Base-by-base conservation (phyloP, 2,329 filamentous ascomycete species). In the Sporothrix phasma region DNA sequence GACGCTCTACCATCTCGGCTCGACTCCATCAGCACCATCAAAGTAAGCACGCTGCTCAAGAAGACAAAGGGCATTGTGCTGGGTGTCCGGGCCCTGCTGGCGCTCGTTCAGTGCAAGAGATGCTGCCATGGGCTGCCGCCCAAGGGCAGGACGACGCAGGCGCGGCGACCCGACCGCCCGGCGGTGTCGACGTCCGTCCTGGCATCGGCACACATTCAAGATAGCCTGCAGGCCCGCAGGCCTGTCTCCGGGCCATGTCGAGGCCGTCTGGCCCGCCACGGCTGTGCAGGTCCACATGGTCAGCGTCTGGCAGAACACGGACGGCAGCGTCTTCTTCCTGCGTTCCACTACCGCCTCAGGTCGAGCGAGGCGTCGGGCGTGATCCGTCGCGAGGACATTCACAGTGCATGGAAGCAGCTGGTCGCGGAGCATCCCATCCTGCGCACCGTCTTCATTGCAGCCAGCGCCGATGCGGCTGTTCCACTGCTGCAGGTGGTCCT, bases 1-100 rank as follows among this genome's bases (percentile, higher is more conserved):
- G 60, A 90, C 82, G 0, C 82, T 96, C 13, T 96, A 94, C 73
- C 87, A 94, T 67, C 80, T 97, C 1, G 92, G 92, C 83, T 97
- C 1, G 92, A 97, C 72, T 97, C 92, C 0, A 96, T 97, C 73
- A 93, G 88, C 67, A 88, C 91, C 1, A 94, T 97, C 76, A 95
- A 94, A 70, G 85, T 92, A 3, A 85, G 86, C 8, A 82, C 87
- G 0, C 77, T 92, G 7, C 77, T 97, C 3, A 85, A 84, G 47
- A 88, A 83, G 68, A 64, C 46, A 15, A 75, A 80, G 47, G 83
- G 80, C 0, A 74, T 96, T 7, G 74, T 76, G 13, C 73, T 96
- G 0, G 80, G 81, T 39, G 88, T 93, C 3, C 86, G 88, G 47
- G 84, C 90, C 45, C 84, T 96, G 70, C 76, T 95, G 2, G 83